Evolutionary conservation across 2,329 filamentous ascomycete species (phyloP), one percentile per base, ranked within the genome.

Genomic region (Ascochyta clinopodiicola): DNA sequence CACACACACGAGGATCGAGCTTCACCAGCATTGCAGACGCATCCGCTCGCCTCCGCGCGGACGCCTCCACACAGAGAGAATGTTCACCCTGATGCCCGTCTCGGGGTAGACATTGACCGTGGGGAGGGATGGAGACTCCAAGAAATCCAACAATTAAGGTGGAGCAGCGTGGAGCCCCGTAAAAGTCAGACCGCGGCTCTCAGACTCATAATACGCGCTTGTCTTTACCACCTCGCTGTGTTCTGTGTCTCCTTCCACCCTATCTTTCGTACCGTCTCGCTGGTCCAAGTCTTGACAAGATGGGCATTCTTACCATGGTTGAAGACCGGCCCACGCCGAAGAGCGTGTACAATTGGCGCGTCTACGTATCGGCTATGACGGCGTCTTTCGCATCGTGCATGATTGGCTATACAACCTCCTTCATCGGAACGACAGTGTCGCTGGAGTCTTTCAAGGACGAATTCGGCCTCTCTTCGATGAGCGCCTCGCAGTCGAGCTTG

Each of bases 391-490:
- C 83, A 45, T 81, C 82, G 54, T 84, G 82, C 66, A 86, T 84
- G 80, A 84, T 84, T 60, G 81, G 82, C 15, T 84, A 84, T 60
- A 89, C 92, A 72, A 88, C 85, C 46, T 87, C 90, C 61, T 93
- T 93, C 75, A 92, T 93, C 64, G 90, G 70, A 6, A 90, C 88
- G 0, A 92, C 90, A 1, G 78, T 93, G 29, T 85, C 88, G 2
- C 80, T 94, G 27, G 80, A 83, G 0, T 89, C 89, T 0, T 93
- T 93, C 75, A 80, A 79, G 39, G 67, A 79, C 1, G 90, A 93
- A 70, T 94, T 94, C 72, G 66, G 79, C 13, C 88, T 92, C 64
- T 77, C 73, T 2, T 67, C 75, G 2, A 83, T 87, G 76, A 74
- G 70, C 4, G 49, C 71, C 0, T 51, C 66, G 3, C 69, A 83